These are phyloP conservation scores for Anthracocystis walkeri DNA, from an alignment of 1,284 basidiomycete genomes.

Conservation along the genomic window DNA sequence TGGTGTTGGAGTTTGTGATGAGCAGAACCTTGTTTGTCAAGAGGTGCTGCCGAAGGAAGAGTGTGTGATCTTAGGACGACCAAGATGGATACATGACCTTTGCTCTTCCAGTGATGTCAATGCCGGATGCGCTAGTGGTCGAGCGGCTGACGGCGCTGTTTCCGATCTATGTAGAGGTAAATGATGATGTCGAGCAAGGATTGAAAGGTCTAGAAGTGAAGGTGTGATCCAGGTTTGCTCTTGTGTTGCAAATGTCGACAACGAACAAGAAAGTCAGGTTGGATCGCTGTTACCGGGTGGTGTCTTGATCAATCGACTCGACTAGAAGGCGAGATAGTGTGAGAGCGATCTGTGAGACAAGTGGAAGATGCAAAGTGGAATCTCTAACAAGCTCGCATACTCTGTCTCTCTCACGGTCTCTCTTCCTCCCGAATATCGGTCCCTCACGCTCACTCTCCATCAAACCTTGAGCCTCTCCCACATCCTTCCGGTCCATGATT, in stretches of 20 bases:
- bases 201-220: background rate
- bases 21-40: no score
- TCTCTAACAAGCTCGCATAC: conserved; percentile 30
- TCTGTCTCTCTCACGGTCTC: conserved; percentile 1
- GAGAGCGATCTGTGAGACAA: conserved; percentile 6
- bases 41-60: background rate
- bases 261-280: background rate
- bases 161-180: background rate
- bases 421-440: background rate
- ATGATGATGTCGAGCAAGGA: conserved; percentile 1
- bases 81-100: conserved; percentile 27
- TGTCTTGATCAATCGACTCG: no score
- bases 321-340: conserved; percentile 4
- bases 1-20: background rate
- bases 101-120: background rate
- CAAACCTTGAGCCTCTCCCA: background rate
- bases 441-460: background rate
- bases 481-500: background rate
- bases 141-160: background rate
- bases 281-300: background rate
- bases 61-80: conserved; percentile 2
- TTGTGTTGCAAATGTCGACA: conserved; percentile 1
- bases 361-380: conserved; percentile 28
- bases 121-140: background rate
- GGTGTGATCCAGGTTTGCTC: background rate